Conservation (phyloP, 208 protist species). For the Trichomonas vaginalis region DNA sequence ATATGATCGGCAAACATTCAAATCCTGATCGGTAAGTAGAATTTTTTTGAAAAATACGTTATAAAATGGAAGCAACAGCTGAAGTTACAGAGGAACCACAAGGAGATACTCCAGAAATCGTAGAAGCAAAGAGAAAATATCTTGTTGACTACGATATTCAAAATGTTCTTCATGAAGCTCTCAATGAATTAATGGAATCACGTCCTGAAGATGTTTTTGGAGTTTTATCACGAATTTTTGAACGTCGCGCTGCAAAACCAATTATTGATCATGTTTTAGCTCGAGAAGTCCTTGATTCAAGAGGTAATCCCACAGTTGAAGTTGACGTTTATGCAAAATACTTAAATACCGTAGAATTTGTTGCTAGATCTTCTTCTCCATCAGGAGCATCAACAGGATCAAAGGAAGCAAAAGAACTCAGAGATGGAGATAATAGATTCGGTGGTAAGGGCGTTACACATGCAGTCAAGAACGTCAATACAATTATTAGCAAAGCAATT, state of each 20-base stretch:
- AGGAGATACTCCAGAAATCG: neutral
- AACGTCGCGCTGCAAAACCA: neutral
- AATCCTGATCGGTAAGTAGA: too few species aligned
- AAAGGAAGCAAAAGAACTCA: constrained; percentile 78
- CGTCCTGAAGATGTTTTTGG: neutral
- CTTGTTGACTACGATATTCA: neutral
- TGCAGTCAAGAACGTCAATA: constrained; percentile 87
- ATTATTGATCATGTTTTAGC: neutral
- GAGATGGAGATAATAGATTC: constrained; percentile 81
- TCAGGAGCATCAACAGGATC: constrained; percentile 93
- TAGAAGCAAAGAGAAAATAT: neutral
- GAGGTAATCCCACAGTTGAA: constrained; percentile 20
- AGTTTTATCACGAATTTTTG: neutral
- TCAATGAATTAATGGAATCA: neutral
- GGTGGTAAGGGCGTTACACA: constrained; percentile 76
- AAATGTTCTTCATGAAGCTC: neutral
- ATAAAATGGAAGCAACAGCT: too few species aligned
- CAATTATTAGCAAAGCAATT: constrained; percentile 65
- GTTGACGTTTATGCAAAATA: constrained; percentile 11
- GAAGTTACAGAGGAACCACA: too few species aligned
- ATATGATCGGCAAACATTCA: too few species aligned
- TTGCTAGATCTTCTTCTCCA: constrained; percentile 51
- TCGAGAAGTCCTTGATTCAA: neutral
- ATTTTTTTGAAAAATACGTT: too few species aligned
- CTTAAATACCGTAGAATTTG: neutral